Evolutionary conservation across 73 alveolate species (phyloP), one percentile per base, ranked within the genome.

Genomic region (Paramecium biaurelia): DNA sequence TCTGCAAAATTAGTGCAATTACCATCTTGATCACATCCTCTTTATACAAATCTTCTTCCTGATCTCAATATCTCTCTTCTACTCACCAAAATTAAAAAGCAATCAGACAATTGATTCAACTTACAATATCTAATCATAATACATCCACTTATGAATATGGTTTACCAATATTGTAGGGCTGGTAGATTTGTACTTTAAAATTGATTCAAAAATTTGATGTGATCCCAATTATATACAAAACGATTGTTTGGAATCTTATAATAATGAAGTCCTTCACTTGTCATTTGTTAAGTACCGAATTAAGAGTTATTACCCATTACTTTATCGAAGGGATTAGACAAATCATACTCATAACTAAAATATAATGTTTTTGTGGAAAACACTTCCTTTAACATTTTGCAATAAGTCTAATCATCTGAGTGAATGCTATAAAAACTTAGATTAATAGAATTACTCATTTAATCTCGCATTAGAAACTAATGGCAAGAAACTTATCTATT

Each of bases 1-100:
- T 97, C 99, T 1, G 96, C 99, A 84, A 92, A 95, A 92, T 98
- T 98, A 0, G 98, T 94, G 0, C 97, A 95, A 93, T 97, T 96
- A 9, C 99, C 99, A n/a, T 93, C 96, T 58, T 86, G 49, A 93
- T 98, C 99, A 28, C 97, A 95, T 15, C 99, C 99, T 89, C 99
- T 93, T 30, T 94, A 85, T 53, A 94, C 88, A 74, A 96, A 98
- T 92, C 99, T 96, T 90, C 97, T 95, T 21, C 99, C 99, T 56
- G 96, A 94, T 94, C 99, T 88, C 72, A 97, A 93, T 28, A 56
- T 72, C 70, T 98, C 99, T 85, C 98, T 98, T 85, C 99, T 96
- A 26, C 97, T 96, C 34, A 98, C 93, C 70, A 98, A 94, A 20
- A 92, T 88, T 84, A 96, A 26, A 42, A 20, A 43, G 14, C 90